Conservation (phyloP, 345 rosid genomes). For the Carallia brachiata region DNA sequence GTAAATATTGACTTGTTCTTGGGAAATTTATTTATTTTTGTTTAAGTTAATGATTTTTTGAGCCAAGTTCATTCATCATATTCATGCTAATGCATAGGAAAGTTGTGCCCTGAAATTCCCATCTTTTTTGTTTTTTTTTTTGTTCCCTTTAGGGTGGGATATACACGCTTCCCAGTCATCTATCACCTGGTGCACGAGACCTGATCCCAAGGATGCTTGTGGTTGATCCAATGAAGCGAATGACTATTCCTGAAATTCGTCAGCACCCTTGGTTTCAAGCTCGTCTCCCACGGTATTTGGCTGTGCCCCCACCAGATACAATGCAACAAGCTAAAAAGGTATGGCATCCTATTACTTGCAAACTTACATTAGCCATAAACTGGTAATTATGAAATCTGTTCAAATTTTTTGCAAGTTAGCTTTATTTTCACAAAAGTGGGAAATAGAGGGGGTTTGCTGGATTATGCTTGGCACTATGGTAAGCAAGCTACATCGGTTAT, state of each 20-base stretch:
- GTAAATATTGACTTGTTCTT: too few relatives aligned
- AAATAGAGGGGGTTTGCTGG: too few relatives aligned
- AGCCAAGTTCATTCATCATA: too few relatives aligned
- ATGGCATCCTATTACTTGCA: constrained; percentile 12
- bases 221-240: constrained; percentile 80
- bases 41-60: too few relatives aligned
- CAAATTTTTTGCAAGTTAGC: too few relatives aligned
- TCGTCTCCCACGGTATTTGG: constrained; percentile 72
- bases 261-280: constrained; percentile 79
- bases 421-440: too few relatives aligned
- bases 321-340: constrained; percentile 70
- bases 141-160: constrained; percentile 52
- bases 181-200: constrained; percentile 75
- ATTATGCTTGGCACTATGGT: too few relatives aligned
- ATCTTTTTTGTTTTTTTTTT: neutral
- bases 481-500: too few relatives aligned
- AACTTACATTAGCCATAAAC: too few relatives aligned
- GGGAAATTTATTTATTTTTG: too few relatives aligned
- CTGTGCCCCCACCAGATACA: constrained; percentile 69
- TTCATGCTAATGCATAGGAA: too few relatives aligned
- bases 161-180: constrained; percentile 82
- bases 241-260: constrained; percentile 75
- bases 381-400: too few relatives aligned
- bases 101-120: neutral
- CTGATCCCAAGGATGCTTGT: constrained; percentile 82